Base-by-base conservation (phyloP, 2,329 filamentous ascomycete genomes). In the Colletotrichum siamense region DNA sequence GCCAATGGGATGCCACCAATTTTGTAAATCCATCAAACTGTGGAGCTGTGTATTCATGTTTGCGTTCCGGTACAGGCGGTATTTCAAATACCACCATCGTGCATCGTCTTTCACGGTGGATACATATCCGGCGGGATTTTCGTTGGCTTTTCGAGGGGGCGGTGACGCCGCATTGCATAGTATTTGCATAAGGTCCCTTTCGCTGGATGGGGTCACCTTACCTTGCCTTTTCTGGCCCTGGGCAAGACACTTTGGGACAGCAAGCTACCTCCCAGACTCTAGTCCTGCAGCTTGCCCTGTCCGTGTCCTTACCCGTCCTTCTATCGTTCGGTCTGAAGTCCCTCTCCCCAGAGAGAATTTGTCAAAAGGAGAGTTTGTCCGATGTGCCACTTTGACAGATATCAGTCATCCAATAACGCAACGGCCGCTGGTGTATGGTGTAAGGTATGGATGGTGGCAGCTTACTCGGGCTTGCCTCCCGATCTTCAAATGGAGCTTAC, bases 81-180 rank as follows among this genome's bases (percentile, higher is more conserved):
- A 75, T 75, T 75, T 75, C 34, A 75, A 72, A 75, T 75, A 67
- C 28, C 32, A 36, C 30, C 24, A 24, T n/a, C 49, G 32, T 55
- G 22, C 32, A 28, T 39, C 22, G 15, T 62, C 32, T 34, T 49
- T 24, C 44, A 26, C 26, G 28, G 55, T 52, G 36, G 36, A 55
- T 22, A 24, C 68, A 71, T 36, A 26, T 34, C 49, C 57, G 68
- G 73, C 36, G 69, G 62, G 52, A n/a, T 73, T 63, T 62, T 66
- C 26, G n/a, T 49, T 55, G 52, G 49, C 26, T 52, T 62, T 10
- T 13, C n/a, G 52, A 65, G 62, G 69, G 69, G 34, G 62, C 69
- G 73, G 73, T 71, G 69, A 75, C 73, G 62, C 52, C 36, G 62
- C 36, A 67, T 30, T 62, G 36, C 68, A 55, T 30, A 16, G 65